Evolutionary conservation across 306 rosid genomes (phyloP), one percentile per base, ranked within the genome.

Genomic region (Acacia melanoxylon): DNA sequence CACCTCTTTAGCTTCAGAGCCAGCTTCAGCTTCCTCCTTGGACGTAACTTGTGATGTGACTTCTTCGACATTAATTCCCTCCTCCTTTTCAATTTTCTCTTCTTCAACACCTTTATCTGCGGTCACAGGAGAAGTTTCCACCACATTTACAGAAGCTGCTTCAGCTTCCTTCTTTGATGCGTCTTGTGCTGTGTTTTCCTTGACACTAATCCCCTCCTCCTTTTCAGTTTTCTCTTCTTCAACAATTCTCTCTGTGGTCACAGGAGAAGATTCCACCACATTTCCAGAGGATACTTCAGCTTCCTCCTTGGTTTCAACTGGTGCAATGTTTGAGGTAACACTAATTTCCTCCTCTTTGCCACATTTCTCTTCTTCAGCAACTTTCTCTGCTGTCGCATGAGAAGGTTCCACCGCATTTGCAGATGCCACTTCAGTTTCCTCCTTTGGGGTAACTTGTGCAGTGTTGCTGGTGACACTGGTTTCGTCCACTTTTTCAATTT

Each of bases 161-260:
- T 78, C 70, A 51, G 77, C 72, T 78, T 83, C 86, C 81, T 49
- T 84, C 37, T 76, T 78, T 15, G 52, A 46, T 59, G 85, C 61
- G 77, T 75, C 85, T 62, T 71, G 87, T 80, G 79, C 45, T 22
- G 82, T 33, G 61, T 45, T 75, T 27, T 0, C 77, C 0, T 20
- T 13, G 37, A 62, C 40, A 27, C 20, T 62, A 14, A 62, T 61
- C 25, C 67, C 69, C 33, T 69, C 52, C 51, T 68, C 51, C 15
- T 68, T 86, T 81, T 76, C 35, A 61, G 4, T 86, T 85, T 82
- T 54, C 70, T 81, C 88, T 58, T 78, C 87, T 80, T 51, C 84
- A 44, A 70, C 78, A 54, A 75, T 29, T 72, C 80, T 80, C 77
- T 78, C 84, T 31, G 44, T 80, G 75, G 65, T 66, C 24, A 44